Conservation (phyloP, 2,329 filamentous ascomycete genomes). For the Ophiosphaerella herpotricha region DNA sequence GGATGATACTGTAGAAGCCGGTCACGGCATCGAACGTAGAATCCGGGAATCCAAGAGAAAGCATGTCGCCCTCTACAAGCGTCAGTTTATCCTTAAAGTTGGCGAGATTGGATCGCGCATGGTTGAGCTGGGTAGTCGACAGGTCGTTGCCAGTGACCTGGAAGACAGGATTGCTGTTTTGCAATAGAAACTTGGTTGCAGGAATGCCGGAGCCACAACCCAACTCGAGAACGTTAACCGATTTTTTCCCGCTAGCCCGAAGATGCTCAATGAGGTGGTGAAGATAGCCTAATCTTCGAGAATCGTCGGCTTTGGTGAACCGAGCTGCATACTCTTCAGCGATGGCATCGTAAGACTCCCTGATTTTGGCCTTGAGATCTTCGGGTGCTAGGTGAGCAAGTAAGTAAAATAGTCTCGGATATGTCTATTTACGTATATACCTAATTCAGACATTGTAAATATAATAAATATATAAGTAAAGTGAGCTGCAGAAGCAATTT, state of each 20-base stretch:
- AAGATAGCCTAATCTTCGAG: slow-evolving; percentile 28
- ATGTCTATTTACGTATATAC: too few species aligned
- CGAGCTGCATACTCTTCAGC: slow-evolving; percentile 26
- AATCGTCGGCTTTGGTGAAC: slow-evolving; percentile 24
- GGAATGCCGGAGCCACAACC: slow-evolving; percentile 40
- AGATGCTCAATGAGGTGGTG: slow-evolving; percentile 20
- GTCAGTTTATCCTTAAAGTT: slow-evolving; percentile 12
- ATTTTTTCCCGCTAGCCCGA: not conserved
- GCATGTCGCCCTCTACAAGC: slow-evolving; percentile 51
- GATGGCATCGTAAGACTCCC: slow-evolving; percentile 38
- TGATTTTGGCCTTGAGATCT: slow-evolving; percentile 34
- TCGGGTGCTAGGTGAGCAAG: slow-evolving; percentile 1
- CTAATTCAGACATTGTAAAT: too few species aligned
- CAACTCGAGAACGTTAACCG: slow-evolving; percentile 26
- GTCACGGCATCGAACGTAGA: slow-evolving; percentile 55
- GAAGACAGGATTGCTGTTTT: slow-evolving; percentile 19
- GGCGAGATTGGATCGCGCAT: slow-evolving; percentile 33
- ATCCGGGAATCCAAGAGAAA: slow-evolving; percentile 40
- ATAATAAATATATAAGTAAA: too few species aligned
- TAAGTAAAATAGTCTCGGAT: not conserved
- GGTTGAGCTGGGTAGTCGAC: slow-evolving; percentile 45
- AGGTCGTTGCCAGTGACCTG: slow-evolving; percentile 51
- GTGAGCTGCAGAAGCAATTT: too few species aligned
- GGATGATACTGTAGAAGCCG: slow-evolving; percentile 61
- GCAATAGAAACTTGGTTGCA: slow-evolving; percentile 28